Conservation (phyloP, 1,284 basidiomycete genomes). For the Ceratobasidium sp. region DNA sequence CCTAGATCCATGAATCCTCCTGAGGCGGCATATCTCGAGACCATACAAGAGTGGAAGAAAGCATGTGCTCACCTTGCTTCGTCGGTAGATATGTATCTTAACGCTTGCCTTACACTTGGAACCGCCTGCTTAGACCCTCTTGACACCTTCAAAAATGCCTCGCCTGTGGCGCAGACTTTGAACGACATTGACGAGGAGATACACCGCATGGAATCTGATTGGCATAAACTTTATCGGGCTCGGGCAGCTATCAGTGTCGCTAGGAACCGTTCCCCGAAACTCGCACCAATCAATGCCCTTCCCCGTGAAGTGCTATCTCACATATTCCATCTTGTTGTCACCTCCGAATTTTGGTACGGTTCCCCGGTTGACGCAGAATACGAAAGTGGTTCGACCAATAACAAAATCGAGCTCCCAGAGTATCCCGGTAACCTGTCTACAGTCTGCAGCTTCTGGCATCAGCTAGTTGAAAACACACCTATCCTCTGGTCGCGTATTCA, state of each 20-base stretch:
- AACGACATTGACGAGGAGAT: background rate
- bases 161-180: background rate
- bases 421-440: background rate
- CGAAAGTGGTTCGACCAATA: background rate
- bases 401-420: background rate
- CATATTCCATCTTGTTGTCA: constrained; percentile 16
- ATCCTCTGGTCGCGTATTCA: constrained; percentile 23
- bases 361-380: background rate
- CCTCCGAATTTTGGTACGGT: background rate
- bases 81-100: background rate
- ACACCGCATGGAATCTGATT: background rate
- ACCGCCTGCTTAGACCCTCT: background rate
- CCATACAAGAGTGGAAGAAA: background rate
- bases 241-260: background rate
- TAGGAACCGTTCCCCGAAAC: background rate
- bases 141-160: background rate
- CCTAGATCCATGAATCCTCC: background rate
- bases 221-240: background rate
- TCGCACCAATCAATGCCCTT: background rate
- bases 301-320: constrained; percentile 14
- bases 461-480: background rate
- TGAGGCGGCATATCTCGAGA: background rate
- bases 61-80: background rate
- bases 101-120: background rate
- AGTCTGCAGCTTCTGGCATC: constrained; percentile 16